Base-by-base conservation (phyloP, 1,139 yeast genomes). In the Meyerozyma guilliermondii region DNA sequence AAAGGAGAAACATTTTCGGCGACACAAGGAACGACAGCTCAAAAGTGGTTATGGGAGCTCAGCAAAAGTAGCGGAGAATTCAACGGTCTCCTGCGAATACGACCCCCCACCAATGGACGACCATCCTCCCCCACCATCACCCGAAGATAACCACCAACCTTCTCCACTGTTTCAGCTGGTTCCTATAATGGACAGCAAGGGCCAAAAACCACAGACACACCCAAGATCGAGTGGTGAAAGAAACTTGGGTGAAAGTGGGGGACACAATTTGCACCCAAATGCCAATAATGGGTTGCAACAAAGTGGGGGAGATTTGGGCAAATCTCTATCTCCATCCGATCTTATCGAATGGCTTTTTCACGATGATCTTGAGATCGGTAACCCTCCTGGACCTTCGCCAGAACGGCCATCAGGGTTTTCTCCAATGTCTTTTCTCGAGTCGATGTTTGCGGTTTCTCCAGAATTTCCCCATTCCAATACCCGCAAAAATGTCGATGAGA, bases 1-100 rank as follows among this genome's bases (percentile, higher is more conserved):
- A 35, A 60, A 60, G 39, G 76, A 70, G 36, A 50, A 75, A 33
- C 77, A 71, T 45, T 51, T 55, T 31, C 62, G 55, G 44, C 53
- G 77, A 28, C 76, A 70, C 48, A 16, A 41, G 10, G 41, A 43
- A 4, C 35, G 41, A 7, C 24, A 35, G 11, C 14, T 17, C 11
- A 36, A 27, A 11, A 18, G 26, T 20, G 28, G 41, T 24, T 44
- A 29, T 22, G 10, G 48, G 42, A 41, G 45, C 42, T 5, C 42
- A 43, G n/a, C 50, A 49, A 43, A 29, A 13, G 13, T 11, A 5
- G 11, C 28, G 28, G 28, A 26, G 11, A 26, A 26, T 10, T 11
- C 28, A 26, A 11, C 28, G 28, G 13, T 26, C 13, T 23, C 10
- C n/a, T n/a, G 22, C 22, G 22, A 20, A 7, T 20, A 20, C 22